Conservation (phyloP, 129 eudicot species). For the Oenanthe sinensis region DNA sequence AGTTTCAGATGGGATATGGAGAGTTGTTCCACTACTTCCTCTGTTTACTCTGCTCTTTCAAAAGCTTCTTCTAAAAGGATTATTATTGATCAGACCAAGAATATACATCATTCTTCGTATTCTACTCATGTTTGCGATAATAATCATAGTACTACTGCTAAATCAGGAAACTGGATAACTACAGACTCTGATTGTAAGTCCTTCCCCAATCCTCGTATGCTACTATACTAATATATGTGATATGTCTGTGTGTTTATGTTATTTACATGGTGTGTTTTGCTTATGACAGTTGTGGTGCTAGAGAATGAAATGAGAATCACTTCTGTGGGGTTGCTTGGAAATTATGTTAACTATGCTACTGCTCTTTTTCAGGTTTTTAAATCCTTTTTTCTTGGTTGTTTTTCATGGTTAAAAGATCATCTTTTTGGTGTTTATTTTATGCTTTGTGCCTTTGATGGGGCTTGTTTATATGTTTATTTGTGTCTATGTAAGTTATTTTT, state of each 20-base stretch:
- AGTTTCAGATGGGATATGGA: conserved; percentile 84
- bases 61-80: conserved; percentile 28
- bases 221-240: neutral
- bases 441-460: neutral
- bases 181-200: conserved; percentile 84
- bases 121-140: conserved; percentile 33
- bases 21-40: conserved; percentile 54
- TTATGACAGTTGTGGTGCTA: conserved; percentile 72
- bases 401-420: neutral
- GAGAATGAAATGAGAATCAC: conserved; percentile 20
- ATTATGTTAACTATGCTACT: neutral
- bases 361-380: neutral
- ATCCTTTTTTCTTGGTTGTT: neutral
- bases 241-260: neutral
- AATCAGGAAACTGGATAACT: conserved; percentile 76
- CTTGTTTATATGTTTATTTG: neutral
- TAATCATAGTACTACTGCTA: conserved; percentile 29
- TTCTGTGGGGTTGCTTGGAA: neutral
- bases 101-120: conserved; percentile 16
- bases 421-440: neutral
- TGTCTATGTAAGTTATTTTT: neutral
- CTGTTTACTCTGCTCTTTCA: conserved; percentile 40
- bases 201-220: neutral
- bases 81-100: conserved; percentile 16
- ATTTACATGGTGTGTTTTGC: neutral